Conservation (phyloP, 129 eudicot species). For the Smallanthus sonchifolius region DNA sequence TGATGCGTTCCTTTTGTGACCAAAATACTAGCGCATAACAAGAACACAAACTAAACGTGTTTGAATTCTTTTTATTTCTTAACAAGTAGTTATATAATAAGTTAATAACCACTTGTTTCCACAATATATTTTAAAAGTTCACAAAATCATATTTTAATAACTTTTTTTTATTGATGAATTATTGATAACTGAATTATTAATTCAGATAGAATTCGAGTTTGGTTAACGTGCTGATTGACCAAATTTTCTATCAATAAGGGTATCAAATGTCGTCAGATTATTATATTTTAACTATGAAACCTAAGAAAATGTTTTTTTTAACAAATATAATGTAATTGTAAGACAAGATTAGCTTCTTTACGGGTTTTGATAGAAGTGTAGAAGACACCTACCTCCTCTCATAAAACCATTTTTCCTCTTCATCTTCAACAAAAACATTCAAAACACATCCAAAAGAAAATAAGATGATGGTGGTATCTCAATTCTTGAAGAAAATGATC, state of each 20-base stretch:
- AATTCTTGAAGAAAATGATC: constrained; percentile 10
- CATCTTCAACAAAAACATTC: not conserved
- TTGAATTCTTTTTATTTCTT: not conserved
- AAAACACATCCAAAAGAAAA: not conserved
- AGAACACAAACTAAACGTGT: constrained; percentile 17
- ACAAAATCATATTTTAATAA: not conserved
- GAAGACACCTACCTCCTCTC: not conserved
- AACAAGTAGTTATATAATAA: not conserved
- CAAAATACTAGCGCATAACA: constrained; percentile 5
- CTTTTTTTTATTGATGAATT: not conserved
- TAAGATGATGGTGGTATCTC: constrained; percentile 6
- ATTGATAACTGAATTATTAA: too few species aligned
- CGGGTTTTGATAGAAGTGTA: not conserved
- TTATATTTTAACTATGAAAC: not conserved
- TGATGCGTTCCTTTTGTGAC: constrained; percentile 19
- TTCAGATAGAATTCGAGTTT: too few species aligned
- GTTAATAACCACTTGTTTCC: not conserved
- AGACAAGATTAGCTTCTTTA: not conserved
- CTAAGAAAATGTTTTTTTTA: not conserved
- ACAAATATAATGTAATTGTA: not conserved
- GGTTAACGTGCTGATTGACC: too few species aligned
- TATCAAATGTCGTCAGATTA: too few species aligned
- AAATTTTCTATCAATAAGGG: too few species aligned
- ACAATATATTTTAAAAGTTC: not conserved
- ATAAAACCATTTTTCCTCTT: not conserved